A percentile compares a stretch with the other conserved stretches of the same genome.
Conservation (phyloP, 768 basidiomycete genomes). For the Tricholoma saponaceum region DNA sequence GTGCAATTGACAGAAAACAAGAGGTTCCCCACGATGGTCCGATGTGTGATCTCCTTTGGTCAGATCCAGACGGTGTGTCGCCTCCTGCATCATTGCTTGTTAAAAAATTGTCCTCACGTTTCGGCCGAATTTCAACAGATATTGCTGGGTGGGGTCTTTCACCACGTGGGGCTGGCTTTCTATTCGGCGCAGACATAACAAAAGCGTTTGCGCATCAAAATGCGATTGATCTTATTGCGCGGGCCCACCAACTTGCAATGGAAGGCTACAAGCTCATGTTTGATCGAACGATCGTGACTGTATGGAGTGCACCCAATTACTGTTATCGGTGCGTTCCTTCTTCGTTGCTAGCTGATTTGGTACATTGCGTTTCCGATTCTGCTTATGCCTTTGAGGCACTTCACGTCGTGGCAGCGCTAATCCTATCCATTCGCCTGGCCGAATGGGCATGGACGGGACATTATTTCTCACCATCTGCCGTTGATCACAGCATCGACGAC, state of each 20-base stretch:
- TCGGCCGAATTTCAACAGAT: conserved; percentile 39
- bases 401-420: not conserved
- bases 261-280: conserved; percentile 98
- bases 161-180: conserved; percentile 94
- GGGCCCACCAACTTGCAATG: conserved; percentile 98
- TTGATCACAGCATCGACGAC: not conserved
- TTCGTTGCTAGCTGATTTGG: conserved; percentile 5
- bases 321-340: conserved; percentile 77
- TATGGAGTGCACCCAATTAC: conserved; percentile 98
- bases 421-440: not conserved
- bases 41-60: conserved; percentile 99
- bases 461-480: not conserved
- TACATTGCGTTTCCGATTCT: not conserved
- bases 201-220: conserved; percentile 89
- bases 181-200: conserved; percentile 92
- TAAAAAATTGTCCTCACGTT: not conserved
- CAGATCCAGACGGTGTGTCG: conserved; percentile 88
- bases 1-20: conserved; percentile 91
- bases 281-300: conserved; percentile 90
- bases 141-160: conserved; percentile 95
- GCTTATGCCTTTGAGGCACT: not conserved
- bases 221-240: conserved; percentile 89
- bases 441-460: not conserved
- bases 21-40: conserved; percentile 98
- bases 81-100: not conserved